Evolutionary conservation across 1,284 basidiomycete species (phyloP).

Genomic region (Tylopilus sp.): DNA sequence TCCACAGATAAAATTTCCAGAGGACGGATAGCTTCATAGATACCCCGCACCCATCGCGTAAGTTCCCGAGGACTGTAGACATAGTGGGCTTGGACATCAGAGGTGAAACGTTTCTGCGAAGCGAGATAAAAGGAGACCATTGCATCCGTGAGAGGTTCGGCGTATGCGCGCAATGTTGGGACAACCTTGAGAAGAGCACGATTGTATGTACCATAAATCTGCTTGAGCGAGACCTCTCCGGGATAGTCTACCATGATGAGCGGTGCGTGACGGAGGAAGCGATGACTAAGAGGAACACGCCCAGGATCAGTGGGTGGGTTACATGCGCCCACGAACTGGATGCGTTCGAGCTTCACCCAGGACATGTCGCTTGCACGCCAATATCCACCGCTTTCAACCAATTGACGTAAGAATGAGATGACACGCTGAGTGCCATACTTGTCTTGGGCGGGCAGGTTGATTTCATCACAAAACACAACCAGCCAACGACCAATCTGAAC

Average conservation of each 20-base stretch:
- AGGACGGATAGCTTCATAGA: slow-evolving; percentile 95
- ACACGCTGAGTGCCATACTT: slow-evolving; percentile 99
- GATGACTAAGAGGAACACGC: slow-evolving; percentile 94
- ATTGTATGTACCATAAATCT: slow-evolving; percentile 99
- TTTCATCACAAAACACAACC: slow-evolving; percentile 99
- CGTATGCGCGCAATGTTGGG: slow-evolving; percentile 89
- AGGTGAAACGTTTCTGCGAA: slow-evolving; percentile 93
- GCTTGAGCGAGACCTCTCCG: slow-evolving; percentile 93
- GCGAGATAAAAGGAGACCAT: slow-evolving; percentile 97
- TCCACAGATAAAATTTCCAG: slow-evolving; percentile 89
- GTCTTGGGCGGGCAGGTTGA: slow-evolving; percentile 95
- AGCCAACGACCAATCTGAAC: slow-evolving; percentile 96
- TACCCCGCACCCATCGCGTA: slow-evolving; percentile 96
- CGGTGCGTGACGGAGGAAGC: slow-evolving; percentile 97
- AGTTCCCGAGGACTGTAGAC: slow-evolving; percentile 99
- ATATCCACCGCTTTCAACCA: slow-evolving; percentile 94
- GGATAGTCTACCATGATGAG: slow-evolving; percentile 99
- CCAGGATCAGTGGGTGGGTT: slow-evolving; percentile 99
- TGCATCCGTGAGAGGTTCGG: slow-evolving; percentile 93
- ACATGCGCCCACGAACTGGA: slow-evolving; percentile 99
- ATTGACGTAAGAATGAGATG: slow-evolving; percentile 96
- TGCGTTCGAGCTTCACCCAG: slow-evolving; percentile 97
- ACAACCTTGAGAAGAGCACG: slow-evolving; percentile 95
- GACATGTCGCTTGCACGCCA: slow-evolving; percentile 95
- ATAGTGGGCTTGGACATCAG: slow-evolving; percentile 96